Conservation (phyloP, 2,329 filamentous ascomycete species). For the Chaetomiaceae sp. region DNA sequence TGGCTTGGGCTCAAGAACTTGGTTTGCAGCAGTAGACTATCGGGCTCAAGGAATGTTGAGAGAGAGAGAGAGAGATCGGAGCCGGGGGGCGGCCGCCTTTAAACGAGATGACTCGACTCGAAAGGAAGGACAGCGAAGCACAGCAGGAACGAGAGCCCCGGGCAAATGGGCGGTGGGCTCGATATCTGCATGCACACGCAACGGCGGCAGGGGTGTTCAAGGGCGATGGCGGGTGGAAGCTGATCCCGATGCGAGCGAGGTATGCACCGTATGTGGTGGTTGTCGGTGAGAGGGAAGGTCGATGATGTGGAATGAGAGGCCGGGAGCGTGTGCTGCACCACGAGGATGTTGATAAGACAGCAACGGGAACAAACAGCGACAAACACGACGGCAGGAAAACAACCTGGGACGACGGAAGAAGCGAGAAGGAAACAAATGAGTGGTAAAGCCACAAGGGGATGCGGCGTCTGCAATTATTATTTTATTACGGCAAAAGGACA, state of each 20-base stretch:
- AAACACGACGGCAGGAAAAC: slow-evolving; percentile 1
- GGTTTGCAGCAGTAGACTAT: too few species aligned
- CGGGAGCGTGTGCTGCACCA: too few species aligned
- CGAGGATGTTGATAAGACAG: too few species aligned
- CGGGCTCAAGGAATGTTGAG: too few species aligned
- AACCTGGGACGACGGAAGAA: slow-evolving; percentile 11
- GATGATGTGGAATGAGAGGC: too few species aligned
- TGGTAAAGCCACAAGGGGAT: slow-evolving; percentile 1
- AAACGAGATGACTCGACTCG: background rate
- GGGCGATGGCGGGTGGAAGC: too few species aligned
- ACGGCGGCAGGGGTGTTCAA: background rate
- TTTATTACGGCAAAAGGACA: slow-evolving; percentile 8
- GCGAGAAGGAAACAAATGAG: slow-evolving; percentile 19
- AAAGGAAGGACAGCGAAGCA: background rate
- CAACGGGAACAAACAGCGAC: too few species aligned
- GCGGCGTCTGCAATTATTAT: slow-evolving; percentile 20
- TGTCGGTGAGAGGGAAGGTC: too few species aligned
- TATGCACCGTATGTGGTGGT: too few species aligned
- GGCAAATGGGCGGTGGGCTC: slow-evolving; percentile 3
- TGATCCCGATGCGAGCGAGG: too few species aligned
- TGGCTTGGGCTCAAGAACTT: too few species aligned
- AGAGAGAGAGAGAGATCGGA: background rate
- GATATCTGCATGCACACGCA: slow-evolving; percentile 8
- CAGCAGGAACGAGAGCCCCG: slow-evolving; percentile 7
- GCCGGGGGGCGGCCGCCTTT: background rate